Evolutionary conservation across 495 filamentous ascomycete species (phyloP).

Genomic region (Daldinia caldariorum): DNA sequence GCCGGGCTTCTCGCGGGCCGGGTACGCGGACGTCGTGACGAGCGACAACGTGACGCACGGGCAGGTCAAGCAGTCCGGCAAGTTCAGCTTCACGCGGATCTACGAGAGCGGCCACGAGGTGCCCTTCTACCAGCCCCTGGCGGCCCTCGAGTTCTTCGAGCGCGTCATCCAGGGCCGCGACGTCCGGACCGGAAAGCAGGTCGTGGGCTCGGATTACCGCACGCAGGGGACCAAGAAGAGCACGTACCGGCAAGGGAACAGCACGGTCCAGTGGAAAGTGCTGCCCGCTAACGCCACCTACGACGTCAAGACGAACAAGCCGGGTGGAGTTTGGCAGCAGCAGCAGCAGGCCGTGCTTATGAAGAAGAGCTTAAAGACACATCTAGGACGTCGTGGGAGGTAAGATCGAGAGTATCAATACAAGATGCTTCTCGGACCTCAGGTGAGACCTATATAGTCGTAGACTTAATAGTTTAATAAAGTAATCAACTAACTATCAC

Average conservation of each 20-base stretch:
- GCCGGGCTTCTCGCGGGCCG: conserved; percentile 59
- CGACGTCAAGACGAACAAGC: conserved; percentile 62
- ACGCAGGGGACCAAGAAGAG: conserved; percentile 62
- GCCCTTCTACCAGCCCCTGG: conserved; percentile 74
- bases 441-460: not conserved
- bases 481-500: not conserved
- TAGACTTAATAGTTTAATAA: not conserved
- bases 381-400: conserved; percentile 1
- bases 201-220: conserved; percentile 50
- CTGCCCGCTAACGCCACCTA: conserved; percentile 63
- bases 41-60: conserved; percentile 68
- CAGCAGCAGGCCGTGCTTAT: conserved; percentile 29
- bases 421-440: not conserved
- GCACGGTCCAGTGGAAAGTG: conserved; percentile 62
- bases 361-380: conserved; percentile 40
- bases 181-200: conserved; percentile 65
- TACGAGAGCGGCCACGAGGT: conserved; percentile 74
- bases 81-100: conserved; percentile 71
- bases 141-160: conserved; percentile 68
- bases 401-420: not conserved
- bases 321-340: conserved; percentile 44
- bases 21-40: conserved; percentile 64
- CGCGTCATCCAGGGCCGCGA: conserved; percentile 65
- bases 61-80: conserved; percentile 69
- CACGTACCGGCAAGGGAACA: conserved; percentile 67